A percentile compares a stretch with the other conserved stretches of the same genome.
phyloP scores from a whole-genome alignment of 768 basidiomycete genomes.

The Lactifluus piperatus region DNA sequence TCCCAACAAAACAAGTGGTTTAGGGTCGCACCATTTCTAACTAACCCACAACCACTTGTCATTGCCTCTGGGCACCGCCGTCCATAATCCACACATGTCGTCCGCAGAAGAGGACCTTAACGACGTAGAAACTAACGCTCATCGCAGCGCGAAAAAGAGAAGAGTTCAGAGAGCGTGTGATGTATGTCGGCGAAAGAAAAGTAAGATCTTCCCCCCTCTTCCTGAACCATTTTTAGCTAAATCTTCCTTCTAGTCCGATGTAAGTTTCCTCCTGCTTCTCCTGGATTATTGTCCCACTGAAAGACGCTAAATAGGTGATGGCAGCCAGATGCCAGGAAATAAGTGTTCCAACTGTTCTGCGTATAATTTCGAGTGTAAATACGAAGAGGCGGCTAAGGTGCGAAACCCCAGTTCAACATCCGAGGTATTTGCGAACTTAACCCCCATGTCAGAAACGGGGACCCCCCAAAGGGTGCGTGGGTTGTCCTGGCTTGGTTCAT shows the following conservation, averaged over 20 bases:
- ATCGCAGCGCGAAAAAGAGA: constrained; percentile 50
- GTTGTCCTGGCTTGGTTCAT: neutral
- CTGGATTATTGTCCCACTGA: neutral
- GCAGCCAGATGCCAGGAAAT: constrained; percentile 54
- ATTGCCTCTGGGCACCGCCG: neutral
- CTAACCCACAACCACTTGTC: neutral
- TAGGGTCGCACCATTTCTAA: constrained; percentile 1
- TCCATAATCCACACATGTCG: constrained; percentile 35
- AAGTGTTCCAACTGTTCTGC: constrained; percentile 56
- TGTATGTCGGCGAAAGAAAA: constrained; percentile 77
- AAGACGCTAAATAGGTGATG: constrained; percentile 42
- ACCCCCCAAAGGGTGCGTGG: constrained; percentile 49
- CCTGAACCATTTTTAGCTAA: neutral
- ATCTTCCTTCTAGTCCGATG: constrained; percentile 46
- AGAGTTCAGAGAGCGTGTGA: constrained; percentile 76
- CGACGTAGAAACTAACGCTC: constrained; percentile 31
- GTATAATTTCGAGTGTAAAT: constrained; percentile 53
- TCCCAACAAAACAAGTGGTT: neutral
- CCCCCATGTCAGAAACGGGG: constrained; percentile 38
- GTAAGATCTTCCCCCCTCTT: constrained; percentile 32
- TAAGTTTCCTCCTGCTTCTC: constrained; percentile 27
- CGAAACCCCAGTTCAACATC: constrained; percentile 9
- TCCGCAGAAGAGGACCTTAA: constrained; percentile 58
- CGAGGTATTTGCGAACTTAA: neutral
- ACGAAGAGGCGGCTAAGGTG: constrained; percentile 62